These are phyloP conservation scores for Haematococcus sp. DNA, from an alignment of 139 green algal species.

Conservation along the genomic window DNA sequence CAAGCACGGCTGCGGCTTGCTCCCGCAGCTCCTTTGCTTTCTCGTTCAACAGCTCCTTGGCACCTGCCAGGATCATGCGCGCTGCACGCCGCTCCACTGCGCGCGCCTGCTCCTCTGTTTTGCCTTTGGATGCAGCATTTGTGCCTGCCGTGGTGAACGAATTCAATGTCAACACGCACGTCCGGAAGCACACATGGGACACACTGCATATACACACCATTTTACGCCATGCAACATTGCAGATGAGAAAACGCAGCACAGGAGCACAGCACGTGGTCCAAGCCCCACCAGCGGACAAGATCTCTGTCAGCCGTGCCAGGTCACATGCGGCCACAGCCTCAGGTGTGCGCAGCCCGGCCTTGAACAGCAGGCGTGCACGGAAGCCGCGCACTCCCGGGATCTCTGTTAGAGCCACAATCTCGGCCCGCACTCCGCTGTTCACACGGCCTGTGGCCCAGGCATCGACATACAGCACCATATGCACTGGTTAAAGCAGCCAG, in stretches of 20 bases:
- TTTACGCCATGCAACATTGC: too few relatives aligned
- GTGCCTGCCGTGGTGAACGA: too few relatives aligned
- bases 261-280: too few relatives aligned
- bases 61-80: conserved; percentile 47
- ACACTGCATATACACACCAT: too few relatives aligned
- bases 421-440: conserved; percentile 55
- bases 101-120: conserved; percentile 10
- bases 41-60: conserved; percentile 41
- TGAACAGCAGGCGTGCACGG: conserved; percentile 76
- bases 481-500: neutral
- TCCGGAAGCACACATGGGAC: too few relatives aligned
- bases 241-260: too few relatives aligned
- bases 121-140: neutral
- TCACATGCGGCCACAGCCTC: conserved; percentile 57
- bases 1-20: neutral
- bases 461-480: neutral
- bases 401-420: conserved; percentile 80
- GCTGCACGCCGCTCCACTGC: conserved; percentile 26
- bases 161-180: too few relatives aligned
- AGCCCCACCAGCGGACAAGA: conserved; percentile 4
- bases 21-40: conserved; percentile 33
- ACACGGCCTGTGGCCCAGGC: conserved; percentile 45
- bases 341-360: conserved; percentile 67
- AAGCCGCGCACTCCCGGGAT: conserved; percentile 56
- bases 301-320: conserved; percentile 4